Evolutionary conservation across 441 rosid species (phyloP).

Genomic region (Jatropha multifida): DNA sequence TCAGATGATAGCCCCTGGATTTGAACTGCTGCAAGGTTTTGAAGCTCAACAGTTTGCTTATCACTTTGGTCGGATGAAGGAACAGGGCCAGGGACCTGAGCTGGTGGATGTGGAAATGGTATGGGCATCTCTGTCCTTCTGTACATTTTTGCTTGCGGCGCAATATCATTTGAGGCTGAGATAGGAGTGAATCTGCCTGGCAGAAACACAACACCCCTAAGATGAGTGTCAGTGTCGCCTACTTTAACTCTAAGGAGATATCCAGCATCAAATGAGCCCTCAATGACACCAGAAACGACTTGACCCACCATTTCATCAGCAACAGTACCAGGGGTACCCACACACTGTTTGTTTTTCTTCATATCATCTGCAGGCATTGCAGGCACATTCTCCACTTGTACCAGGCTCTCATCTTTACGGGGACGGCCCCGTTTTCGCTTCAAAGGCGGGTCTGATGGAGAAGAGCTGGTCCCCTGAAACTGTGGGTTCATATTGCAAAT

Average conservation of each 20-base stretch:
- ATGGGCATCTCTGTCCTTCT: slow-evolving; percentile 45
- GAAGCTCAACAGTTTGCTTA: slow-evolving; percentile 38
- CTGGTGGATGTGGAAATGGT: slow-evolving; percentile 34
- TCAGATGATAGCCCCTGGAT: slow-evolving; percentile 26
- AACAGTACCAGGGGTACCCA: slow-evolving; percentile 17
- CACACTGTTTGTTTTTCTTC: slow-evolving; percentile 35
- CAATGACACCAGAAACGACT: slow-evolving; percentile 63
- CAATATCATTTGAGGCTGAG: slow-evolving; percentile 65
- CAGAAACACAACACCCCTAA: slow-evolving; percentile 68
- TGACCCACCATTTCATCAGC: slow-evolving; percentile 54
- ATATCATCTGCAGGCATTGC: slow-evolving; percentile 30
- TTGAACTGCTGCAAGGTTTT: slow-evolving; percentile 25
- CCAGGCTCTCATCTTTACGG: slow-evolving; percentile 47
- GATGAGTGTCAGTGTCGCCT: slow-evolving; percentile 45
- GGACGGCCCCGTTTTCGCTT: slow-evolving; percentile 84
- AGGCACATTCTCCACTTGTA: slow-evolving; percentile 38
- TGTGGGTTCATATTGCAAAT: slow-evolving; percentile 50
- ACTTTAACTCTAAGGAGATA: slow-evolving; percentile 66
- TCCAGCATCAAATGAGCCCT: slow-evolving; percentile 72
- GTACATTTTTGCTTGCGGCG: slow-evolving; percentile 64
- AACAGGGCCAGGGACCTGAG: slow-evolving; percentile 19
- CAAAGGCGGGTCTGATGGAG: slow-evolving; percentile 41
- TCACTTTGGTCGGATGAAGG: slow-evolving; percentile 28
- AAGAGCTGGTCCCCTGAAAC: slow-evolving; percentile 37
- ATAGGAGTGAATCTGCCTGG: slow-evolving; percentile 52